Base-by-base conservation (phyloP, 2,329 filamentous ascomycete species). In the Xylaria sp. region DNA sequence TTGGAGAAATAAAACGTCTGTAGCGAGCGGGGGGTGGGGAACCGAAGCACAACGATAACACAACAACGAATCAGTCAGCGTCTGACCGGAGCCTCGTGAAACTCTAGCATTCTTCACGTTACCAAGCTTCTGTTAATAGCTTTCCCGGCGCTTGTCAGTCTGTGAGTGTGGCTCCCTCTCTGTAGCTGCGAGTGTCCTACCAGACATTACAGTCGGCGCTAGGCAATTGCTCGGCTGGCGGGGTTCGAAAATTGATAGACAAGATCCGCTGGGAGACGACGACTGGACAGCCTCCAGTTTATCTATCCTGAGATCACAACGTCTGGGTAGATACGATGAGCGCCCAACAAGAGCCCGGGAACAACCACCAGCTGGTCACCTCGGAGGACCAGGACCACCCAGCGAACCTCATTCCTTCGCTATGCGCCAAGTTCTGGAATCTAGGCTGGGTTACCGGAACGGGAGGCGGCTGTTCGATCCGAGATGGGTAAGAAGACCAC, bases 381-480 rank as follows among this genome's bases (percentile, higher is more conserved):
- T 90, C 88, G 11, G 74, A 79, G 31, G 88, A 97, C 75, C 89
- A 91, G 4, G 82, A 92, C 64, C 95, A 99, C 78, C 95, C 95
- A 21, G 94, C 95, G 69, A 99, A 99, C 80, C 85, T 96, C 72
- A 97, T 97, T 69, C 95, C 94, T 67, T 89, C 91, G 50, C 86
- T 99, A 51, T 99, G 95, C 81, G 90, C 91, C 73, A 95, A 94
- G 76, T 99, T 99, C 80, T 99, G 97, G 86, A 92, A 86, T 17
- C 83, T 96, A 71, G 95, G 95, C 71, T 98, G 95, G 94, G 94
- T 95, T 31, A 94, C 92, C 12, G 92, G 92, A 60, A 95, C 92
- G 2, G 92, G 92, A 64, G 92, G 92, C 71, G 92, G 92, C 62
- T 90, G 90, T 67, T 92, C 89, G 58, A 94, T 95, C 72, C 85